Base-by-base conservation (phyloP, 1,139 yeast species). In the Geotrichum histeridarum region DNA sequence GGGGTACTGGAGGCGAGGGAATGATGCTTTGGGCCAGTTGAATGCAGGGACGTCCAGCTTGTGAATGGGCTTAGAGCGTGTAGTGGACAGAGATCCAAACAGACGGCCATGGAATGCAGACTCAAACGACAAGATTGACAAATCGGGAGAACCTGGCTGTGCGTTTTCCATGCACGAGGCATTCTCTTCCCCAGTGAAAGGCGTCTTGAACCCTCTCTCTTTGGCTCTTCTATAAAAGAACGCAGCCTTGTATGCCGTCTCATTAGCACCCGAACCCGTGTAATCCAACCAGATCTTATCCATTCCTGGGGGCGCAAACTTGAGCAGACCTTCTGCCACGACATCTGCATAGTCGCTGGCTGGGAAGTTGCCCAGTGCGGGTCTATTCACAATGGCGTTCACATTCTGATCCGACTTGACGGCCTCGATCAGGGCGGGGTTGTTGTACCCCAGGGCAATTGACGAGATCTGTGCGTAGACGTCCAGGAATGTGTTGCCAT, bases 21-120 rank as follows among this genome's bases (percentile, higher is more conserved):
- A 86, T 61, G 85, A 82, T 45, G 94, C 93, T 70, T 83, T 84
- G 66, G 95, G 95, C 95, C 95, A 86, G 63, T 84, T 79, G 74
- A 86, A 86, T 14, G 90, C 80, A 57, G 95, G 95, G 70, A 86
- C 80, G 67, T 86, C 95, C 70, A 86, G 78, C 74, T 86, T 86
- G 75, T 86, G 94, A 62, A 86, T 78, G 60, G 94, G 90, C 75
- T 85, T 86, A 52, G 93, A 84, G 68, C 90, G 77, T 33, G 95
- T 86, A 60, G 86, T 79, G 27, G 91, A 82, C 42, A 84, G 84
- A 48, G 90, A 78, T 18, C 93, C 95, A 73, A 86, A 84, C 60
- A 85, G 75, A 70, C 95, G 79, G 57, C 95, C 95, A 69, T 86
- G 95, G 84, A 86, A 86, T 31, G 88, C 85, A 58, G 81, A 74